Base-by-base conservation (phyloP, 2,329 filamentous ascomycete species). In the Stemphylium lycopersici region DNA sequence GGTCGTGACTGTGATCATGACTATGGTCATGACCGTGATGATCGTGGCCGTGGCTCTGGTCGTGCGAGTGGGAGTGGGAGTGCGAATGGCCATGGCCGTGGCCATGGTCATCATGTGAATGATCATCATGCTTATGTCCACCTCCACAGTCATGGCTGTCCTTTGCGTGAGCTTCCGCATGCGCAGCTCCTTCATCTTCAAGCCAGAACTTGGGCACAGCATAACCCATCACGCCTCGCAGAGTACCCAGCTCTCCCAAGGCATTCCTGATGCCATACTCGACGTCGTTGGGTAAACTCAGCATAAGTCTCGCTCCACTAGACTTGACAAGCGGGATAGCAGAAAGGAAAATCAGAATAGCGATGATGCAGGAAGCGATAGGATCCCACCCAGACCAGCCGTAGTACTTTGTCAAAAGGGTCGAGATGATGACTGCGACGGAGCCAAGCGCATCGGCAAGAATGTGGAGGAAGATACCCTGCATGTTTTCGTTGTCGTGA, bases 401-500 rank as follows among this genome's bases (percentile, higher is more conserved):
- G 70, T 90, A 89, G 66, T 91, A 87, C 70, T 96, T 89, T 0
- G 96, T 96, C 18, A 98, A 81, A 0, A 91, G 79, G 0, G 95
- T 99, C 6, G 92, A 97, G 31, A 92, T 86, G 58, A 99, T 96
- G 42, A 99, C 95, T 1, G 95, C 95, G 1, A 93, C 90, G 49
- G 93, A 97, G 22, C 95, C 95, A 26, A 98, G 86, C 0, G 95
- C 96, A 72, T 99, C 95, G 5, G 95, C 95, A 24, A 98, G 82
- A 45, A 99, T 90, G 70, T 99, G 95, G 16, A 99, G 81, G 76
- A 96, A 99, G 62, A 99, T 98, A 11, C 95, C 95, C 66, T 95
- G 86, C 93, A 99, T 97, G 71, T 99, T 99, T 68, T 99, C 95
- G 73, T 96, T 96, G 58, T 91, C 89, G 68, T 93, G 89, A n/a